Evolutionary conservation across 768 basidiomycete species (phyloP).

Genomic region (Naganishia antarctica): DNA sequence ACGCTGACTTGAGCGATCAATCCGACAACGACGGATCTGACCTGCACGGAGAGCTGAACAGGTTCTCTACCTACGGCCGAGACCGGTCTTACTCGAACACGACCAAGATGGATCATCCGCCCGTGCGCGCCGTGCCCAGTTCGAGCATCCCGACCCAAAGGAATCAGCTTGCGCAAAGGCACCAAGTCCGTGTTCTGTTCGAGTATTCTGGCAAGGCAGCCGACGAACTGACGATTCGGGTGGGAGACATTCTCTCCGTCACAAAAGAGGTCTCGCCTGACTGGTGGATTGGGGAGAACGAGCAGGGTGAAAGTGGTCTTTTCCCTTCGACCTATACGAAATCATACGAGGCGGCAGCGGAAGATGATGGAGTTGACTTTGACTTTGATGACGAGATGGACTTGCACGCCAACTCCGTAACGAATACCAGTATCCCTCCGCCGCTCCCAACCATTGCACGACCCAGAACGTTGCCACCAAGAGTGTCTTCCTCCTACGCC

Average conservation of each 20-base stretch:
- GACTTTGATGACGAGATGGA: background rate
- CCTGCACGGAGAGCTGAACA: background rate
- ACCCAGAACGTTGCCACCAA: slow-evolving; percentile 4
- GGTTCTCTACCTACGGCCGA: slow-evolving; percentile 1
- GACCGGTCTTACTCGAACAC: slow-evolving; percentile 15
- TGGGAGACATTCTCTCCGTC: slow-evolving; percentile 70
- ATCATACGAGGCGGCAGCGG: slow-evolving; percentile 31
- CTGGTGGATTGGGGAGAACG: slow-evolving; percentile 81
- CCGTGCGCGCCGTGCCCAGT: background rate
- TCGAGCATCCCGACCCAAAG: background rate
- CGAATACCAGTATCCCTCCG: background rate
- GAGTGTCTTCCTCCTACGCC: background rate
- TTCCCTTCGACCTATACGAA: slow-evolving; percentile 79
- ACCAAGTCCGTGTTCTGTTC: slow-evolving; percentile 61
- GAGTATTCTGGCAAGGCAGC: slow-evolving; percentile 64
- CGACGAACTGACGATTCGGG: slow-evolving; percentile 71
- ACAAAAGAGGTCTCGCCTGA: slow-evolving; percentile 76
- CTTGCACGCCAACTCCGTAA: background rate
- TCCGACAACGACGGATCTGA: slow-evolving; percentile 14
- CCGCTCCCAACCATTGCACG: background rate
- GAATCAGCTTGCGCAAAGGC: background rate
- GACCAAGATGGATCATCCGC: slow-evolving; percentile 14
- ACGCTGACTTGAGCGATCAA: background rate
- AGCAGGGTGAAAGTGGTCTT: slow-evolving; percentile 64
- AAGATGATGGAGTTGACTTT: background rate